Conservation (phyloP, 2,329 filamentous ascomycete species). For the Ceratocystis destructans region DNA sequence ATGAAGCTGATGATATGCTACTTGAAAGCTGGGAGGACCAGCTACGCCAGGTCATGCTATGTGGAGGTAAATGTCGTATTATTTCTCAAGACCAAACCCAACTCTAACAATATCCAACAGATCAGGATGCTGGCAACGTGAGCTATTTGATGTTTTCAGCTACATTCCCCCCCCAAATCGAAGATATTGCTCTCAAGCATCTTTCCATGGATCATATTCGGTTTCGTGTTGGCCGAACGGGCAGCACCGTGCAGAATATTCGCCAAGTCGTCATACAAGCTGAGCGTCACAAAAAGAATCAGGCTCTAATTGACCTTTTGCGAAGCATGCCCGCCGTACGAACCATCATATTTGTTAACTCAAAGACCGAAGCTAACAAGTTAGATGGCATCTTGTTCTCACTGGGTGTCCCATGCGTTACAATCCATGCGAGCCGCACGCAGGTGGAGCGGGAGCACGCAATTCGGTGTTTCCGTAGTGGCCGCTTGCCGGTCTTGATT, state of each 20-base stretch:
- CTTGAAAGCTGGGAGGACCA: conserved; percentile 64
- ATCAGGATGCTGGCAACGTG: conserved; percentile 56
- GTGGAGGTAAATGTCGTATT: conserved; percentile 21
- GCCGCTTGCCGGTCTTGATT: conserved; percentile 63
- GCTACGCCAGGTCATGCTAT: conserved; percentile 46
- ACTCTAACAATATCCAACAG: conserved; percentile 32
- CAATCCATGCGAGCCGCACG: conserved; percentile 75
- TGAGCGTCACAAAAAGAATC: conserved; percentile 52
- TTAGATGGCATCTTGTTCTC: conserved; percentile 84
- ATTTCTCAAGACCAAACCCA: background rate
- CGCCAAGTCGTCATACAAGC: conserved; percentile 60
- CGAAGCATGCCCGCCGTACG: conserved; percentile 55
- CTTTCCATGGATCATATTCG: conserved; percentile 62
- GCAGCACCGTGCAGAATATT: conserved; percentile 72
- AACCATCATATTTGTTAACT: conserved; percentile 84
- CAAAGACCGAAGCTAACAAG: conserved; percentile 61
- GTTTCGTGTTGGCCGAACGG: conserved; percentile 75
- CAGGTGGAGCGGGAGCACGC: conserved; percentile 88
- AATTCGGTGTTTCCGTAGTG: conserved; percentile 69
- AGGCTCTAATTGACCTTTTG: conserved; percentile 59
- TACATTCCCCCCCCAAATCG: conserved; percentile 73
- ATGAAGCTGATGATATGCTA: conserved; percentile 92
- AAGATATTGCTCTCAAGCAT: conserved; percentile 62
- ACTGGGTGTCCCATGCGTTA: conserved; percentile 63
- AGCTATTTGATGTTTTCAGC: conserved; percentile 81